Evolutionary conservation across 805 yeast species (phyloP), one percentile per base, ranked within the genome.

Genomic region (Wickerhamiella alocasiicola): DNA sequence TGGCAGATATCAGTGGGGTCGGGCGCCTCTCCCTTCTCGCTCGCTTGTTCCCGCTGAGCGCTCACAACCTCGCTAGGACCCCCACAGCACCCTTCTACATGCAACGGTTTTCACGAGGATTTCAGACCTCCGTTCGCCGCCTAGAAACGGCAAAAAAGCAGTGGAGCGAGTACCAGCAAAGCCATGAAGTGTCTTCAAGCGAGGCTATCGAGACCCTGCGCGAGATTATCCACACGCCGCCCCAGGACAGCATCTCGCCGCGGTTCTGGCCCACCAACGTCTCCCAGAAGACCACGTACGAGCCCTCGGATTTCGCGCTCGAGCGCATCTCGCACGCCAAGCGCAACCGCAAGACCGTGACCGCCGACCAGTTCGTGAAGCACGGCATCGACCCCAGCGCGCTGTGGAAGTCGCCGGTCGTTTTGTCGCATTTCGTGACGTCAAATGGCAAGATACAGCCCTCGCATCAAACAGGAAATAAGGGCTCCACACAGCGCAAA

Each of bases 241-340:
- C 32, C 12, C 28, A 17, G 12, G 31, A 31, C 23, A 23, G 28
- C 18, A 37, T 37, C 18, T 4, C 5, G 3, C 30, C 41, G 7
- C 35, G 41, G 4, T 37, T 37, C 25, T 37, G 41, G 41, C 41
- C 41, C 24, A 23, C 36, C n/a, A 37, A 23, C n/a, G 12, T 17
- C 5, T 30, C 26, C 30, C 29, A 57, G 12, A 61, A 61, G 3
- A 61, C 70, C 4, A 70, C 74, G 0, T 84, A 84, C 55, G 88
- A 81, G 50, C 91, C 95, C 39, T 78, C 77, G 60, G 94, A 82
- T 57, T 82, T 83, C 51, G 71, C 81, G 23, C 59, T 74, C 52
- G 72, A 77, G 34, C 72, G 70, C 49, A 52, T 72, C 28, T 64
- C 6, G 13, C 26, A 6, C 29, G 36, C 17, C 31, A 34, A 18